Base-by-base conservation (phyloP, 345 rosid species). In the Anastatica hierochuntica region DNA sequence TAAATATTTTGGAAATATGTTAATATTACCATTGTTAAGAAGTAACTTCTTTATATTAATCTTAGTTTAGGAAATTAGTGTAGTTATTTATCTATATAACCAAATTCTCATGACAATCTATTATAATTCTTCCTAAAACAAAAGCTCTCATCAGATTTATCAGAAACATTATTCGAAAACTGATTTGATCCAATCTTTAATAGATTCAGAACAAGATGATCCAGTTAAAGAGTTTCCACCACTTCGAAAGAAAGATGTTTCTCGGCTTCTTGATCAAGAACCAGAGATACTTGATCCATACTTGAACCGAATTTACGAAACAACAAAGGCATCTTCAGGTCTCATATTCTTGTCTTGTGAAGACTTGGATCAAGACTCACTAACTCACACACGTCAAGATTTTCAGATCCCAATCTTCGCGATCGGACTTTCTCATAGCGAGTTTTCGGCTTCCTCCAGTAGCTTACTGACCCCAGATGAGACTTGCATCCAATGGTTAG, bases 291-390 rank as follows among this genome's bases (percentile, higher is more conserved):
- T 64, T 0, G 65, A 44, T 35, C 37, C 53, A 12, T 58, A 43
- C 13, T 9, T 66, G 20, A 29, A 1, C 7, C 1, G 6, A 20
- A n/a, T n/a, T 0, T 49, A 37, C 9, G 60, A 58, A 21, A 58
- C 65, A 2, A 50, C 35, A 27, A 35, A 46, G 72, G 58, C 14
- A 14, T 77, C 75, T 6, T 57, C 56, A 11, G 88, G 68, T 9
- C 49, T 88, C 2, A 75, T 88, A 38, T 67, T 79, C 48, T 80
- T 85, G 82, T 80, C 85, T 1, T 70, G 80, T 19, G 83, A 84
- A 34, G 84, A 79, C 42, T 71, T 84, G 0, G 95, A 84, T 55
- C 63, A 44, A 11, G 69, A 77, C 7, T 73, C 78, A 1, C 21
- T 84, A 33, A 53, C 73, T 19, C 74, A 74, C 62, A 4, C 76